Evolutionary conservation across 192 early-diverging fungal genomes (phyloP).

Genomic region (Phycomyces nitens): DNA sequence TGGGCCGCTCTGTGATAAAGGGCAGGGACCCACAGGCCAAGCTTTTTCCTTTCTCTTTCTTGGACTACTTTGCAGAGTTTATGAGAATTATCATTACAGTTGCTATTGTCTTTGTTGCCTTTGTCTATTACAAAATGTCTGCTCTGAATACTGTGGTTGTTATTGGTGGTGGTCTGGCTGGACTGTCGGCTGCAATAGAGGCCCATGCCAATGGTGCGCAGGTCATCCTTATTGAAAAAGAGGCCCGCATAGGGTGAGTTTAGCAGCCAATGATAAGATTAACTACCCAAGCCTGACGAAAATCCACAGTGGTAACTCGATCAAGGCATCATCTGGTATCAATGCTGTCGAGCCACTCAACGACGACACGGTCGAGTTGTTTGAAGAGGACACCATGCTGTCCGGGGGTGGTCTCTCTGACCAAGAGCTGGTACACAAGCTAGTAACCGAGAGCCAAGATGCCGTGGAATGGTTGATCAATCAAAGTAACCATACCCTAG

Average conservation of each 20-base stretch:
- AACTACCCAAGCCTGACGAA: no score
- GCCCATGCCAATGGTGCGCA: slow-evolving; percentile 14
- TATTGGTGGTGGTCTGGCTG: slow-evolving; percentile 31
- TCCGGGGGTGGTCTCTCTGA: slow-evolving; percentile 66
- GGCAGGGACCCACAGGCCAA: no score
- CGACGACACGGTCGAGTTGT: slow-evolving; percentile 62
- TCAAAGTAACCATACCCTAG: slow-evolving; percentile 52
- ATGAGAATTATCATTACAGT: no score
- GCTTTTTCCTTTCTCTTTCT: no score
- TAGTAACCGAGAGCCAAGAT: slow-evolving; percentile 61
- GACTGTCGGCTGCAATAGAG: slow-evolving; percentile 28
- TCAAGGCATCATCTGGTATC: slow-evolving; percentile 86
- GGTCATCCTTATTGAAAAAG: slow-evolving; percentile 30
- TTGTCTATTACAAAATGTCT: no score
- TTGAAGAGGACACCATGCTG: slow-evolving; percentile 54
- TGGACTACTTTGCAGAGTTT: no score
- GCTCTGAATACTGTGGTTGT: slow-evolving; percentile 18
- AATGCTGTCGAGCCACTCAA: slow-evolving; percentile 68
- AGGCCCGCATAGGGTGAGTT: slow-evolving; percentile 28
- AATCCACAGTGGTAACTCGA: slow-evolving; percentile 66
- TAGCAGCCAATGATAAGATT: no score
- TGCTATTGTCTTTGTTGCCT: no score
- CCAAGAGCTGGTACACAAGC: slow-evolving; percentile 57
- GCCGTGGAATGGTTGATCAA: slow-evolving; percentile 68
- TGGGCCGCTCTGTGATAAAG: no score